Conservation (phyloP, 176 grass and related monocot genomes). For the Pharus latifolius region DNA sequence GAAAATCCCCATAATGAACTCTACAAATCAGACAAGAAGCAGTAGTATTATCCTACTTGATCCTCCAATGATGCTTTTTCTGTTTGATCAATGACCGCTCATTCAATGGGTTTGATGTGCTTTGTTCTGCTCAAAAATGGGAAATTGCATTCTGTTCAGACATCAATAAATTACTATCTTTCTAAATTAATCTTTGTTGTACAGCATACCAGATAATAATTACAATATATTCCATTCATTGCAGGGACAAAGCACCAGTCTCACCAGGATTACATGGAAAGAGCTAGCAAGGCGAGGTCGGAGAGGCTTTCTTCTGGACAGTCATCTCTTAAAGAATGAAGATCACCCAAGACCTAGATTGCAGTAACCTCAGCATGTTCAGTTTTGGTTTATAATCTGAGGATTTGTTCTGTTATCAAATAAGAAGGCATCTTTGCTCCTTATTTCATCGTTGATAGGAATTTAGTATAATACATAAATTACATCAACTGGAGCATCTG, state of each 20-base stretch:
- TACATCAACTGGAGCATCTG: not conserved
- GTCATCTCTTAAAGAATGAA: slow-evolving; percentile 53
- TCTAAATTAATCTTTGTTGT: not conserved
- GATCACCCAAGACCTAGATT: not conserved
- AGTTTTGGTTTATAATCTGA: not conserved
- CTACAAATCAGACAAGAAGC: not conserved
- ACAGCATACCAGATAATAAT: not conserved
- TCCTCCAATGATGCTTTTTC: not conserved
- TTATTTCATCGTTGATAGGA: not conserved
- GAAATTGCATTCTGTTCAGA: not conserved
- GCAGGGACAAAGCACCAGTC: slow-evolving; percentile 79
- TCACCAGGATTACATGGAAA: slow-evolving; percentile 95
- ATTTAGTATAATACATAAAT: not conserved
- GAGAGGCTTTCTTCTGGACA: slow-evolving; percentile 81
- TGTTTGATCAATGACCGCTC: not conserved
- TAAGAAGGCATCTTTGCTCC: not conserved
- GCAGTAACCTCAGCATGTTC: not conserved
- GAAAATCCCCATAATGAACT: not conserved
- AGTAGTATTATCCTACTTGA: no score
- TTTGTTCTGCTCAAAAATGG: not conserved
- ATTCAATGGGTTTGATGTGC: not conserved
- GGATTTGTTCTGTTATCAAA: not conserved
- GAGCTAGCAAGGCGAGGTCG: slow-evolving; percentile 63
- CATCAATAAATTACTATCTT: not conserved
- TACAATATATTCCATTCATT: not conserved